Evolutionary conservation across 768 basidiomycete species (phyloP).

Genomic region (Auricularia auricula-judae): DNA sequence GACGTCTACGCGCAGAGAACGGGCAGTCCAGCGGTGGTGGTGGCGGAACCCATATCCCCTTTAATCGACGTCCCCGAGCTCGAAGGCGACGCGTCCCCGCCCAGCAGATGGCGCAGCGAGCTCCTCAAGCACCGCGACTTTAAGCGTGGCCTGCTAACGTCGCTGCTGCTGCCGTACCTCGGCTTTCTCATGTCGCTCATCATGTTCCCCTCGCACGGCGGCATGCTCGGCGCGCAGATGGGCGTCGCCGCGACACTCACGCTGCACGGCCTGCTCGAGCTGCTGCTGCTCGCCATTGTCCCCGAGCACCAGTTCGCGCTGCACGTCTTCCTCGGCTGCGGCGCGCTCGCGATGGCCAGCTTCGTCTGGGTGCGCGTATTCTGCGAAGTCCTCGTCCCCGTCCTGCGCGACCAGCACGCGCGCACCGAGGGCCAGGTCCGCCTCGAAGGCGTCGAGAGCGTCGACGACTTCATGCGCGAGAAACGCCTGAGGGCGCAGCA

Average conservation of each 20-base stretch:
- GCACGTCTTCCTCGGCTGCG: neutral
- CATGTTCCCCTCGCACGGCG: neutral
- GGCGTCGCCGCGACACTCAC: neutral
- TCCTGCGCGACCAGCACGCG: neutral
- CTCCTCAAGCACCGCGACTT: neutral
- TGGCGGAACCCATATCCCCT: too few species aligned
- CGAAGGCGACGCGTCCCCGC: too few species aligned
- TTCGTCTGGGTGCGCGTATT: neutral
- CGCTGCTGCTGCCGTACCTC: neutral
- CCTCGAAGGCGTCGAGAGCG: neutral
- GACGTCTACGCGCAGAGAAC: too few species aligned
- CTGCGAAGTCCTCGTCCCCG: neutral
- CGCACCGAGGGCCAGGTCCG: neutral
- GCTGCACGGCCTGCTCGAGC: neutral
- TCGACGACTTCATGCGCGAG: neutral
- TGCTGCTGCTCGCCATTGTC: neutral
- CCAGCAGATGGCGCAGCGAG: too few species aligned
- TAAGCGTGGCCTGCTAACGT: neutral
- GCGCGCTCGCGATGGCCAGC: neutral
- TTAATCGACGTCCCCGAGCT: too few species aligned
- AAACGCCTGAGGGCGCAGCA: too few species aligned
- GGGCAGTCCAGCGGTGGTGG: too few species aligned
- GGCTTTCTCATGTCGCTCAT: neutral
- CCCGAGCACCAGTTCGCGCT: neutral
- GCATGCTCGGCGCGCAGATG: neutral